These are phyloP conservation scores for Alloteropsis semialata DNA, from an alignment of 176 grass and related monocot genomes.

Conservation along the genomic window DNA sequence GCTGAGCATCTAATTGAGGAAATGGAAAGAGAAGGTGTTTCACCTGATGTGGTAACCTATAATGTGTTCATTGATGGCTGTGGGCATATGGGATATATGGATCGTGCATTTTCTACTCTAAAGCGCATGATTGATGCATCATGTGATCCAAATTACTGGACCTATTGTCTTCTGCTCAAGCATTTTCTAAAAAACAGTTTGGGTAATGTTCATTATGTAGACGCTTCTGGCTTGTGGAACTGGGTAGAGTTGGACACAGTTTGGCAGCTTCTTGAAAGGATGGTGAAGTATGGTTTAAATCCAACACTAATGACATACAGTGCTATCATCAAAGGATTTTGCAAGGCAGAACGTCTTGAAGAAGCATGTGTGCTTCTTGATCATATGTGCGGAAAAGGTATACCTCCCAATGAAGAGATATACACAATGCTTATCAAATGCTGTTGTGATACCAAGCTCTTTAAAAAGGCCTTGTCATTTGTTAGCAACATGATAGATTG, in stretches of 20 bases:
- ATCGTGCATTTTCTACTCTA: slow-evolving; percentile 62
- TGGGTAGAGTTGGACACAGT: slow-evolving; percentile 49
- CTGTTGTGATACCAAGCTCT: slow-evolving; percentile 57
- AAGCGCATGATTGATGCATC: slow-evolving; percentile 72
- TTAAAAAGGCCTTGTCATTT: slow-evolving; percentile 56
- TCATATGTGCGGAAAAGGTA: slow-evolving; percentile 58
- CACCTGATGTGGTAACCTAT: slow-evolving; percentile 67
- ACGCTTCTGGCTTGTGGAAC: slow-evolving; percentile 56
- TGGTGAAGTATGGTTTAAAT: slow-evolving; percentile 57
- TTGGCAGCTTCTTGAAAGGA: slow-evolving; percentile 62
- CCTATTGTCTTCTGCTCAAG: slow-evolving; percentile 76
- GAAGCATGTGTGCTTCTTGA: slow-evolving; percentile 63
- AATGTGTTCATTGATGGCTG: slow-evolving; percentile 70
- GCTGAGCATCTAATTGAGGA: slow-evolving; percentile 57
- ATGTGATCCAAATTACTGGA: slow-evolving; percentile 67
- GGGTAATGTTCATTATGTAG: slow-evolving; percentile 36
- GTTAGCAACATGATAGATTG: slow-evolving; percentile 53
- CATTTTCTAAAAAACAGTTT: slow-evolving; percentile 49
- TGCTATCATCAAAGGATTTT: slow-evolving; percentile 66
- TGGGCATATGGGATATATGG: slow-evolving; percentile 54
- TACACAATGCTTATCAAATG: slow-evolving; percentile 72
- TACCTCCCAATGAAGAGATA: slow-evolving; percentile 69
- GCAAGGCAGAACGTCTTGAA: slow-evolving; percentile 55
- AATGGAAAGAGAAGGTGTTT: slow-evolving; percentile 69
- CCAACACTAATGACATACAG: slow-evolving; percentile 53